Percentiles rank a stretch among this genome's conserved stretches.
phyloP scores from a whole-genome alignment of 2,329 filamentous ascomycete genomes.

The Aspergillus fischeri region DNA sequence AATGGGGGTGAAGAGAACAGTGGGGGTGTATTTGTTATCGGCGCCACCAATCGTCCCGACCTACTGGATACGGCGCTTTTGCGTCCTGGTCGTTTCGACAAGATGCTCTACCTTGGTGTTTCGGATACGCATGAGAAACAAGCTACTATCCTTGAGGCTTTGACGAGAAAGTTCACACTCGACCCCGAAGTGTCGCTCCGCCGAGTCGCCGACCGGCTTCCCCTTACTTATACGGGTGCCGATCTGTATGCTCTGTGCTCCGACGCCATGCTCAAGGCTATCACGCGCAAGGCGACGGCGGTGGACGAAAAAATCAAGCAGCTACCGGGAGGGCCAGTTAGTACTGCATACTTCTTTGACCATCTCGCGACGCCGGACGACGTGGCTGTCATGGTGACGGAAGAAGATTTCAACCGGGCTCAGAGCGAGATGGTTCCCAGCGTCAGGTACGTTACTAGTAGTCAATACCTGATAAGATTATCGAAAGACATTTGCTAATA shows the following conservation, averaged over 20 bases:
- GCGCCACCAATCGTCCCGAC: slow-evolving; percentile 92
- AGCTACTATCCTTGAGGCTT: slow-evolving; percentile 83
- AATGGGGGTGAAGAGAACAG: slow-evolving; percentile 76
- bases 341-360: slow-evolving; percentile 93
- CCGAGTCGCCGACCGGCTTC: slow-evolving; percentile 69
- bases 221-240: slow-evolving; percentile 95
- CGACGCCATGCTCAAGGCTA: slow-evolving; percentile 97
- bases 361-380: slow-evolving; percentile 80
- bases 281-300: slow-evolving; percentile 78
- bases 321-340: slow-evolving; percentile 58
- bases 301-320: slow-evolving; percentile 79
- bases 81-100: slow-evolving; percentile 89
- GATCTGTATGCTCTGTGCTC: slow-evolving; percentile 97
- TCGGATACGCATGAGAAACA: slow-evolving; percentile 97
- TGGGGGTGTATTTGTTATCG: slow-evolving; percentile 92
- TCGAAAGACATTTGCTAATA: slow-evolving; percentile 19
- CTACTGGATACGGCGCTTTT: slow-evolving; percentile 85
- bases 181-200: slow-evolving; percentile 72
- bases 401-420: slow-evolving; percentile 80
- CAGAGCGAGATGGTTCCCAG: slow-evolving; percentile 84
- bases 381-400: slow-evolving; percentile 79
- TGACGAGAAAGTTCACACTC: slow-evolving; percentile 91
- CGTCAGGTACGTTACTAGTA: slow-evolving; percentile 52
- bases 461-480: not conserved
- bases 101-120: slow-evolving; percentile 96